Conservation (phyloP, 805 yeast genomes). For the Ascoidea tarda region DNA sequence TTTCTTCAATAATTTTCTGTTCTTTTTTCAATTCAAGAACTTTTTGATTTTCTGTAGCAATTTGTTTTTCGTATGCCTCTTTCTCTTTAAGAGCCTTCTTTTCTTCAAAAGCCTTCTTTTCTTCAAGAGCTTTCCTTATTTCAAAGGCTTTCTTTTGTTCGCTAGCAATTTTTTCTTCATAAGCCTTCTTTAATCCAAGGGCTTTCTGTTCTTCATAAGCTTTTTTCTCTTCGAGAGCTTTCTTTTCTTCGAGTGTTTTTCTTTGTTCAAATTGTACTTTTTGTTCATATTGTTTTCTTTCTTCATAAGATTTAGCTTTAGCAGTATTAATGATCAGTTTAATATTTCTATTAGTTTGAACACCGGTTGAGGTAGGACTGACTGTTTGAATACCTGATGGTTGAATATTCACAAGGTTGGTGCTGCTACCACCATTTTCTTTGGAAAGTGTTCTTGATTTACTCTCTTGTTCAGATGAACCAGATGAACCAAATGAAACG, state of each 20-base stretch:
- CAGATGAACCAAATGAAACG: too few relatives aligned
- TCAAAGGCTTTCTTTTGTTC: background rate
- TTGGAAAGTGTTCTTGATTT: too few relatives aligned
- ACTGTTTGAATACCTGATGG: too few relatives aligned
- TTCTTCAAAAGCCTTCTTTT: background rate
- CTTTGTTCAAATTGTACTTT: background rate
- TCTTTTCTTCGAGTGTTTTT: background rate
- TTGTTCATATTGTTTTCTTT: background rate
- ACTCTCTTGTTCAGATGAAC: too few relatives aligned
- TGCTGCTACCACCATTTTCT: too few relatives aligned
- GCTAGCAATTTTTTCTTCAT: background rate
- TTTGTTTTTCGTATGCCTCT: background rate
- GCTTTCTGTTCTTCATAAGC: background rate
- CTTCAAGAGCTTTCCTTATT: background rate
- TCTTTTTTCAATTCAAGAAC: background rate
- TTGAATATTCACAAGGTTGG: too few relatives aligned
- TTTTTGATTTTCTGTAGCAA: background rate
- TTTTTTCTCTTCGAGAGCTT: background rate
- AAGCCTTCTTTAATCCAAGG: background rate
- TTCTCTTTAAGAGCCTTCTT: background rate
- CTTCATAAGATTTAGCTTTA: background rate
- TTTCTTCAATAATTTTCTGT: too few relatives aligned
- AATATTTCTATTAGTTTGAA: too few relatives aligned
- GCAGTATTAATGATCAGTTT: too few relatives aligned
- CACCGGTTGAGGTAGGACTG: too few relatives aligned